Percentiles rank a stretch among this genome's conserved stretches.
phyloP scores from a whole-genome alignment of 2,329 filamentous ascomycete species.

The Graphiopsis chlorocephala region DNA sequence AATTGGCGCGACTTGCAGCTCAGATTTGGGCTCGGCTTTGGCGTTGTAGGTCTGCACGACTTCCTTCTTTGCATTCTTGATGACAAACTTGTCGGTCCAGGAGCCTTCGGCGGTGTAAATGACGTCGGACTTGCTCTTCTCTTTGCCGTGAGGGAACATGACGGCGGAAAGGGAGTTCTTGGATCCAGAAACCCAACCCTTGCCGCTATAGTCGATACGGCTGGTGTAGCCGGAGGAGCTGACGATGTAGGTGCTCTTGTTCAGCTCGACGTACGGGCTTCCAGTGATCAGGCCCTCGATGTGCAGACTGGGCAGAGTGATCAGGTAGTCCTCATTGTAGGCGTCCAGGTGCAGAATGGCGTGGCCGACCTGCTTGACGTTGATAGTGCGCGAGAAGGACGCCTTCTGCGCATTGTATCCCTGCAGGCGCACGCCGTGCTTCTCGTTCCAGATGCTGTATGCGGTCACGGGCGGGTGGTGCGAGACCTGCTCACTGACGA shows the following conservation, averaged over 20 bases:
- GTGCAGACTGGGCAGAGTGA: constrained; percentile 85
- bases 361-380: constrained; percentile 77
- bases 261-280: constrained; percentile 85
- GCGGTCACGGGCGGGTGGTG: constrained; percentile 95
- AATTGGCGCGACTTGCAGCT: constrained; percentile 68
- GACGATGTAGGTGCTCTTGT: constrained; percentile 78
- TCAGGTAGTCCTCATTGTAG: constrained; percentile 73
- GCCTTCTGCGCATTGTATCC: constrained; percentile 97
- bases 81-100: constrained; percentile 81
- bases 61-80: constrained; percentile 62
- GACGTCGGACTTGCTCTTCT: constrained; percentile 58
- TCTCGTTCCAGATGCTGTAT: constrained; percentile 85
- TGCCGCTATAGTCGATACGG: constrained; percentile 89
- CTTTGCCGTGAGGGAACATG: constrained; percentile 67
- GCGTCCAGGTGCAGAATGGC: constrained; percentile 73
- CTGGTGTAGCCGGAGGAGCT: constrained; percentile 83
- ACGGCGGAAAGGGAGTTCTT: constrained; percentile 84
- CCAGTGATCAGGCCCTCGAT: constrained; percentile 90
- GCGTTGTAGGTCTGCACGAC: constrained; percentile 47
- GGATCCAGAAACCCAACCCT: constrained; percentile 92
- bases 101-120: constrained; percentile 83
- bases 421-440: constrained; percentile 70
- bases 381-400: constrained; percentile 88
- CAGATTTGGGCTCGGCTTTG: constrained; percentile 53
- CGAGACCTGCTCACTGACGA: constrained; percentile 93